phyloP scores from a whole-genome alignment of 768 basidiomycete genomes.

The Russula abietina region DNA sequence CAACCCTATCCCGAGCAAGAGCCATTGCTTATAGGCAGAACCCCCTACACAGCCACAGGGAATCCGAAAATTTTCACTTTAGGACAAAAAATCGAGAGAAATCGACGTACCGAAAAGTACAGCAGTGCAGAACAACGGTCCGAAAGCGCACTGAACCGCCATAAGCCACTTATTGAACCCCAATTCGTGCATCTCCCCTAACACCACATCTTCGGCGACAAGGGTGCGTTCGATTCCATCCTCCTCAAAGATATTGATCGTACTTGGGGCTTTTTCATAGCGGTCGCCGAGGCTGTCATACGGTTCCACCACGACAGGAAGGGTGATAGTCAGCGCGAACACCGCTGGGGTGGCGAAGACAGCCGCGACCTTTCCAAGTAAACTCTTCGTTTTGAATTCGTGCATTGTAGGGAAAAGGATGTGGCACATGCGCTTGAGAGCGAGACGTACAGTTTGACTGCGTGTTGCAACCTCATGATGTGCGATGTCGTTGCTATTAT shows the following conservation, averaged over 20 bases:
- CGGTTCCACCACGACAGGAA: conserved; percentile 79
- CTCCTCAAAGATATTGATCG: conserved; percentile 60
- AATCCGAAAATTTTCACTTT: background rate
- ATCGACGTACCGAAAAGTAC: conserved; percentile 69
- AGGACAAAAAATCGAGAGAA: background rate
- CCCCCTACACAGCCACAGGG: conserved; percentile 36
- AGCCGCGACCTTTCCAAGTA: conserved; percentile 64
- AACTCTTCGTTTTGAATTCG: conserved; percentile 61
- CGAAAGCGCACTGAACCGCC: conserved; percentile 75
- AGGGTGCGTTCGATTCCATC: conserved; percentile 63
- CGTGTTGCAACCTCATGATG: conserved; percentile 41
- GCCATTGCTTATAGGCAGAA: conserved; percentile 41
- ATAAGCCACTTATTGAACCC: conserved; percentile 78
- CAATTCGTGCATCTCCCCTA: conserved; percentile 62
- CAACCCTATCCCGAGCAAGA: conserved; percentile 49
- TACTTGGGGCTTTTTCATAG: conserved; percentile 38
- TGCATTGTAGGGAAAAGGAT: conserved; percentile 84
- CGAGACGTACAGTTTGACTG: conserved; percentile 34
- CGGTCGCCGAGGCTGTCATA: conserved; percentile 34
- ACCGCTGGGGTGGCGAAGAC: conserved; percentile 85
- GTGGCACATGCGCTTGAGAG: conserved; percentile 43
- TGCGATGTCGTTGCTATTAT: conserved; percentile 43
- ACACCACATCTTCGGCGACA: conserved; percentile 67
- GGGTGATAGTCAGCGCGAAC: conserved; percentile 74
- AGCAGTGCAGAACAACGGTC: conserved; percentile 68